Evolutionary conservation across 371 early-diverging fungal species (phyloP).

Genomic region (Amoeboaphelidium occidentale): DNA sequence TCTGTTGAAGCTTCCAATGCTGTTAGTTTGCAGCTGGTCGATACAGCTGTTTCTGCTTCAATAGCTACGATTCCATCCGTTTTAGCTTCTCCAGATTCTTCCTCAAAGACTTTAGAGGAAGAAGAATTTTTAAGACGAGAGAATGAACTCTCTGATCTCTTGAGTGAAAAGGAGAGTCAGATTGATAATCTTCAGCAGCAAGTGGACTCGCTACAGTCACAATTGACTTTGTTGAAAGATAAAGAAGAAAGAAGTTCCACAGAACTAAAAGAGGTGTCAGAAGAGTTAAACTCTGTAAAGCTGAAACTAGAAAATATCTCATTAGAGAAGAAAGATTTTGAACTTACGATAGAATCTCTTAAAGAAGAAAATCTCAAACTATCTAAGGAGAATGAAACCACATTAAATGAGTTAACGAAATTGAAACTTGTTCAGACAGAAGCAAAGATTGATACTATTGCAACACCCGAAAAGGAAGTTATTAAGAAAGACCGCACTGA

Average conservation of each 20-base stretch:
- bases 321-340: constrained; percentile 59
- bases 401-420: background rate
- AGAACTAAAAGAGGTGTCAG: constrained; percentile 43
- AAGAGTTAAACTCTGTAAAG: constrained; percentile 38
- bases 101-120: constrained; percentile 52
- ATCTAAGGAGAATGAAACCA: background rate
- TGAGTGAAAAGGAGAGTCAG: constrained; percentile 60
- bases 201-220: constrained; percentile 22
- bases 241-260: constrained; percentile 18
- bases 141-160: constrained; percentile 68
- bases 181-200: constrained; percentile 14
- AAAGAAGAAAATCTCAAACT: constrained; percentile 17
- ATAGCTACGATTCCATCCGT: constrained; percentile 10
- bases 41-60: constrained; percentile 7
- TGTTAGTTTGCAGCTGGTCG: constrained; percentile 3
- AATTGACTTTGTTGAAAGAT: constrained; percentile 33
- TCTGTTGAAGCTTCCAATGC: constrained; percentile 1
- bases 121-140: constrained; percentile 80
- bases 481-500: background rate
- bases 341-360: constrained; percentile 5
- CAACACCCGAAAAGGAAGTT: background rate
- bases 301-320: constrained; percentile 57
- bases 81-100: constrained; percentile 41
- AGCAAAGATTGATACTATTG: background rate
- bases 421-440: too few relatives aligned